Evolutionary conservation across 179 eudicot genomes (phyloP), one percentile per base, ranked within the genome.

Genomic region (Patellifolia procumbens): DNA sequence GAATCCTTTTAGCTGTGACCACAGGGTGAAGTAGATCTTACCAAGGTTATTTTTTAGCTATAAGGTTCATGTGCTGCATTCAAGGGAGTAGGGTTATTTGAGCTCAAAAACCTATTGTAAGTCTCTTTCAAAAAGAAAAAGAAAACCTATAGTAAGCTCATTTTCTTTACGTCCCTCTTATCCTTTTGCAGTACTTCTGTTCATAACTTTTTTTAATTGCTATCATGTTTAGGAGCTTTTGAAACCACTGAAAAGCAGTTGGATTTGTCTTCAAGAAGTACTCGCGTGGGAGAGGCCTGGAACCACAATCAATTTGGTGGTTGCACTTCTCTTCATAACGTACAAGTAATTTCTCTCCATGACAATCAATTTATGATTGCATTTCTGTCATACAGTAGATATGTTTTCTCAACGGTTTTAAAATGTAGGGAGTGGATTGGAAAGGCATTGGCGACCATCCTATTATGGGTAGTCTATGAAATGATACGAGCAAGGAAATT

Each of bases 391-490:
- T 10, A 6, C 31, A 48, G 46, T 13, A 20, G 20, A 0, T 49
- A 72, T 58, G 39, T 58, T 68, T 69, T 35, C 48, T 59, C 22
- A 46, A 43, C 45, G n/a, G 11, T 75, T 56, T n/a, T 29, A 22
- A 5, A 43, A 62, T 82, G 70, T 76, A 94, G 97, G 74, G 98
- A 94, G 80, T 91, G 97, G 95, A 85, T 88, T 26, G 97, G 98
- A 29, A 84, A 79, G 79, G 92, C 91, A 35, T 69, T 92, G 74
- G 94, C 97, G 8, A 78, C 64, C n/a, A 79, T 81, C 71, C 77
- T 92, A 73, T 52, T 92, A 56, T 91, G 97, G 94, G 73, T 68
- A 6, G 87, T 83, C n/a, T 64, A 81, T 10, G 76, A 80, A 75
- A 91, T 92, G 89, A 51, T 86, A 31, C 73, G 46, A 74, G 88